Evolutionary conservation across 83 land plant species (phyloP), one percentile per base, ranked within the genome.

Genomic region (Larix sibirica): DNA sequence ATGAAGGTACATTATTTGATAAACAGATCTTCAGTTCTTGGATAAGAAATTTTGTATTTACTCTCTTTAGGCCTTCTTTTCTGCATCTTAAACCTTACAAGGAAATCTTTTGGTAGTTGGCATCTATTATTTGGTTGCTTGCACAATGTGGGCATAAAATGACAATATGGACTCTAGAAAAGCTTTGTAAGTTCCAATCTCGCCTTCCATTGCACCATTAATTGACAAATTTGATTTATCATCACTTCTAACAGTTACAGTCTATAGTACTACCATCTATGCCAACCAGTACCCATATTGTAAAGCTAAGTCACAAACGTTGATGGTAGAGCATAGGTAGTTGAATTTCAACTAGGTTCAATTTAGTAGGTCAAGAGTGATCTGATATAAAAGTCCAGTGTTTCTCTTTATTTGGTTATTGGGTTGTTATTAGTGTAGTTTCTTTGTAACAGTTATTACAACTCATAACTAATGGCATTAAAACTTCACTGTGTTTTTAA

Each of bases 131-230:
- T 69, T 94, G 88, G 86, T 85, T 88, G 81, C 65, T 91, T 67
- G 96, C 94, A 7, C 78, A 90, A 28, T 84, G 92, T 82, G 96
- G 96, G 14, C 77, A 86, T 88, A 90, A 87, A 81, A 90, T 94
- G 62, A 90, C 96, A 76, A 80, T 94, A 33, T 90, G 94, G 92
- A 88, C 86, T 61, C 80, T 94, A 85, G 85, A 80, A 65, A 94
- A 86, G 87, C 65, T 91, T 36, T 90, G 96, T 94, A 77, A 77
- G 84, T 84, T 42, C 18, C 36, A 59, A 14, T 4, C 24, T 42
- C 61, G 66, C 47, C 83, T 44, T 54, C 9, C 79, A 16, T 60
- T 9, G 23, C 83, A 64, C 21, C 56, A 50, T 54, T 56, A 50
- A 59, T 31, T 77, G n/a, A 31, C n/a, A 50, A 9, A 7, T 31